Evolutionary conservation across 768 basidiomycete genomes (phyloP).

Genomic region (Hypholoma fasciculare): DNA sequence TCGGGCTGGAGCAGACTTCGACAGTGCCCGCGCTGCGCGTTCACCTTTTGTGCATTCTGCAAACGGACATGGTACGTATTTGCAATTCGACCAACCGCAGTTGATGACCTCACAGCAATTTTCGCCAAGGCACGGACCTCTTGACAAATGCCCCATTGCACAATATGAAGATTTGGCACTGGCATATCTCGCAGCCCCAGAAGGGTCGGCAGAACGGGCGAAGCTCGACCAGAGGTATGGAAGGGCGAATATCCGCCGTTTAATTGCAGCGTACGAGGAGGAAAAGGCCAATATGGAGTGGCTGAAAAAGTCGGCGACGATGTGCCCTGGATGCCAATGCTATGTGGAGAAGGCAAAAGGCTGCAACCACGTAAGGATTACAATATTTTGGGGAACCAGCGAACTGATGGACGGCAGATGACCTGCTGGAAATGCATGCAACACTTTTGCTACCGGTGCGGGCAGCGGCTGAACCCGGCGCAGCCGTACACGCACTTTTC

Average conservation of each 20-base stretch:
- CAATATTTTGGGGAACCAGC: conserved; percentile 7
- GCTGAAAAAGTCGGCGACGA: conserved; percentile 67
- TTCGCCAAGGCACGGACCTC: conserved; percentile 75
- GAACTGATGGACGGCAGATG: conserved; percentile 50
- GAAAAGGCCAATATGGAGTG: conserved; percentile 75
- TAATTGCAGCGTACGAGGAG: conserved; percentile 68
- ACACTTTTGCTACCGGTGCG: conserved; percentile 87
- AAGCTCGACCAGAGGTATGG: conserved; percentile 68
- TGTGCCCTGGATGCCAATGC: conserved; percentile 73
- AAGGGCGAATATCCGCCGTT: conserved; percentile 51
- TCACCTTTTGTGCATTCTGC: conserved; percentile 85
- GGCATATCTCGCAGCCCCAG: conserved; percentile 63
- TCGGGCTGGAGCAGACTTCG: conserved; percentile 74
- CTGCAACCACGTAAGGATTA: conserved; percentile 80
- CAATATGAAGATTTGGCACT: conserved; percentile 63
- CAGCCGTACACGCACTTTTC: conserved; percentile 76
- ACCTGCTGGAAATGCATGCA: conserved; percentile 70
- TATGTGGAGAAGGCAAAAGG: conserved; percentile 76
- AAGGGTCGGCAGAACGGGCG: conserved; percentile 48
- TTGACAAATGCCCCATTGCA: conserved; percentile 68
- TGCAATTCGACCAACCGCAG: background rate
- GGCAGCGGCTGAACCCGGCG: conserved; percentile 41
- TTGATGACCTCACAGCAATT: background rate
- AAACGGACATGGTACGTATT: conserved; percentile 68
- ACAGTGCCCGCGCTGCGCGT: conserved; percentile 68